Evolutionary conservation across 768 basidiomycete species (phyloP).

Genomic region (Boletus tomentosulus): DNA sequence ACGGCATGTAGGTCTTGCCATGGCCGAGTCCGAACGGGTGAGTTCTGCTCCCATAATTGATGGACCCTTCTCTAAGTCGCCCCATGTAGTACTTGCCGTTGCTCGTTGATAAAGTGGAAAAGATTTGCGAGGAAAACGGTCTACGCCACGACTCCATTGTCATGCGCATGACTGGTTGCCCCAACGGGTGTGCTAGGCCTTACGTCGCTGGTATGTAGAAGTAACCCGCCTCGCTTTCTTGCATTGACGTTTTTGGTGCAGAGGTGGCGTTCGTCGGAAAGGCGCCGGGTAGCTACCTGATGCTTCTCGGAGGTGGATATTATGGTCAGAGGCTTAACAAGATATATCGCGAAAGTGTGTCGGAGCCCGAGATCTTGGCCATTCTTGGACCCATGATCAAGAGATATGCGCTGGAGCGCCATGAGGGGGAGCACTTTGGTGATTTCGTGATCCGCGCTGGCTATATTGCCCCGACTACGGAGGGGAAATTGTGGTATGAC

Average conservation of each 20-base stretch:
- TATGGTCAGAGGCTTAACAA: conserved; percentile 94
- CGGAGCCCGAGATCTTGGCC: conserved; percentile 86
- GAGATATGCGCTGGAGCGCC: conserved; percentile 81
- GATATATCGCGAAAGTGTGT: conserved; percentile 88
- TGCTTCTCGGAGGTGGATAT: conserved; percentile 96
- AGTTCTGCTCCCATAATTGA: conserved; percentile 16
- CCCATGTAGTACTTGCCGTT: conserved; percentile 78
- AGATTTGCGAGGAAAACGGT: conserved; percentile 90
- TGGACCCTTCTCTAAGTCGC: conserved; percentile 33
- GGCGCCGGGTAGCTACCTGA: conserved; percentile 85
- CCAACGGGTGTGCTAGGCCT: conserved; percentile 89
- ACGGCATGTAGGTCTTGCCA: conserved; percentile 50
- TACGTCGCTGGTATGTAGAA: conserved; percentile 72
- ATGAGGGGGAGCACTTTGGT: conserved; percentile 88
- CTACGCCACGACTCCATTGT: conserved; percentile 91
- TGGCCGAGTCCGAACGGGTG: conserved; percentile 75
- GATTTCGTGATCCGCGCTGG: conserved; percentile 93
- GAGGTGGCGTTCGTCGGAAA: conserved; percentile 98
- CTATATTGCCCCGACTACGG: conserved; percentile 81
- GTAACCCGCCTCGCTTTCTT: neutral
- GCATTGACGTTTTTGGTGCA: conserved; percentile 23
- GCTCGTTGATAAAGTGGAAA: conserved; percentile 91
- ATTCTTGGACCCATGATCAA: conserved; percentile 94
- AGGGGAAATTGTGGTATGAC: conserved; percentile 86
- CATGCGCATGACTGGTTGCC: conserved; percentile 99